Percentiles rank a stretch among this genome's conserved stretches.
Conservation (phyloP, 352 stramenopile genomes). For the Pythium coloratum region DNA sequence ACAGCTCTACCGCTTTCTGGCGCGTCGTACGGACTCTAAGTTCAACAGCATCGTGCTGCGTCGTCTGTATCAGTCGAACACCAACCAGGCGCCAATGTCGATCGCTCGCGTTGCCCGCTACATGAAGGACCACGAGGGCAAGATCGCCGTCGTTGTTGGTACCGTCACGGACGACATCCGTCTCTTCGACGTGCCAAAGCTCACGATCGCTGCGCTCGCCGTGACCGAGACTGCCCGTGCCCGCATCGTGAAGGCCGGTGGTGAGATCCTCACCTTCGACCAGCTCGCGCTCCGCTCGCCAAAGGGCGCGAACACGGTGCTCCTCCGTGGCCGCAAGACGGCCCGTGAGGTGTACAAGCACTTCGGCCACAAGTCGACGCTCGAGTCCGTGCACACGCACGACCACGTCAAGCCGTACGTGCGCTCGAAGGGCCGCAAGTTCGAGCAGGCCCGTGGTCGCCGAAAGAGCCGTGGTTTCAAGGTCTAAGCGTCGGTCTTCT, state of each 20-base stretch:
- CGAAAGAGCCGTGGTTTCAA: conserved; percentile 99
- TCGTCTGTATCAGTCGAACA: conserved; percentile 99
- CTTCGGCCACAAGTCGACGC: conserved; percentile 97
- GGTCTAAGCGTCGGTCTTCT: conserved; percentile 88
- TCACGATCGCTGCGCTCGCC: conserved; percentile 95
- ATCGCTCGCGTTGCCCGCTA: conserved; percentile 95
- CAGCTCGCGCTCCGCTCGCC: conserved; percentile 97
- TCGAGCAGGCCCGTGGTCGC: conserved; percentile 99
- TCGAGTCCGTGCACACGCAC: conserved; percentile 98
- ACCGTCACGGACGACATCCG: conserved; percentile 99
- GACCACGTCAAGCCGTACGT: conserved; percentile 99
- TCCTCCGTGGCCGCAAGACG: conserved; percentile 97
- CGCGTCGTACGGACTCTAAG: conserved; percentile 97
- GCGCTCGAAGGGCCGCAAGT: conserved; percentile 99
- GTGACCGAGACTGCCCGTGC: conserved; percentile 98
- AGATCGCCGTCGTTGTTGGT: conserved; percentile 98
- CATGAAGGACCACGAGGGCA: conserved; percentile 99
- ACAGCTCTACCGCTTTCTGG: conserved; percentile 95
- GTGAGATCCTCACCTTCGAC: conserved; percentile 99
- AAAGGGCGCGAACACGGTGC: conserved; percentile 98
- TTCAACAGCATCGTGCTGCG: conserved; percentile 99
- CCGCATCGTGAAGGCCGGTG: conserved; percentile 97
- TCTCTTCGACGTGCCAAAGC: conserved; percentile 95
- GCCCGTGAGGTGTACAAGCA: conserved; percentile 97
- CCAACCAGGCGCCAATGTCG: conserved; percentile 98